Evolutionary conservation across 805 yeast species (phyloP), one percentile per base, ranked within the genome.

Genomic region (Kodamaea kakaduensis): DNA sequence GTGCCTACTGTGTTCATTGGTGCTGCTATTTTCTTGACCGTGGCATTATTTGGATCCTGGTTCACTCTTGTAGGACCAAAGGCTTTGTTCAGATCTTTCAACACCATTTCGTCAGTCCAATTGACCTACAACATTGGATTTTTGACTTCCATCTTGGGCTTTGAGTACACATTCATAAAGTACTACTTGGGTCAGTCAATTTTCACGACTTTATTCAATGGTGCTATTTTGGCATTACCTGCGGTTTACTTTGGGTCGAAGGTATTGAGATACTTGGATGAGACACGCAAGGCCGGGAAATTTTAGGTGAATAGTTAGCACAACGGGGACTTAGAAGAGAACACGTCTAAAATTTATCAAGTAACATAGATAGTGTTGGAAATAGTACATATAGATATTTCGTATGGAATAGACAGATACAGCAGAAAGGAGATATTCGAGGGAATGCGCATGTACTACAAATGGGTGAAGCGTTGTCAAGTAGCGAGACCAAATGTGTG

Each of bases 191-290:
- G 76, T 13, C 65, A 75, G 22, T 68, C 81, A 10, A 79, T 83
- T 25, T 83, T 83, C 56, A 63, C 68, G 12, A 72, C 86, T 5
- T 50, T 83, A 25, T 60, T 64, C 43, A 65, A 75, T 41, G 52
- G 64, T 14, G 62, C 65, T 5, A 48, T 77, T 15, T 58, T 81
- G 36, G 73, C 72, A 3, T 67, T 77, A 1, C 69, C 82, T 21
- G 64, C 80, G 19, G 52, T 83, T 25, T 69, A 71, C 51, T 58
- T 77, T 34, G 93, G 93, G 9, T 69, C 83, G n/a, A 73, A 75
- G 46, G 81, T 80, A 12, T 69, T 85, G 48, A 69, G 81, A 51
- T 67, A 59, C 36, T 69, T 67, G 47, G 55, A 56, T 15, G 40
- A 45, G 20, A 51, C 50, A 38, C 59, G 71, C 37, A 47, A 44